Evolutionary conservation across 306 rosid species (phyloP), one percentile per base, ranked within the genome.

Genomic region (Boehmeria nivea): DNA sequence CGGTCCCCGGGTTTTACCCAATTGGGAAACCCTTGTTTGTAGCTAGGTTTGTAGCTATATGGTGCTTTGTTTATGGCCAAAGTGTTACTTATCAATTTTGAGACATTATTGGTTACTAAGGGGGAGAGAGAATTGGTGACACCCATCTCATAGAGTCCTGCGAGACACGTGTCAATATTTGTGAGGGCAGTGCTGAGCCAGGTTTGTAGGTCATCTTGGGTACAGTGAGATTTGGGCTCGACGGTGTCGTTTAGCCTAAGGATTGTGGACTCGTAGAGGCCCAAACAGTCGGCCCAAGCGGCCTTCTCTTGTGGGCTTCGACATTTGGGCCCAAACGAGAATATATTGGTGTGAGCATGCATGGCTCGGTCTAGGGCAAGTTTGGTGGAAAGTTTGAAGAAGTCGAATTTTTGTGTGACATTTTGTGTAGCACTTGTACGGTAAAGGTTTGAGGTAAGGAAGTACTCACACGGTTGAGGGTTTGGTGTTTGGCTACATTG

Each of bases 401-500:
- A 88, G 61, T 88, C 83, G 3, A 94, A 69, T 21, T 82, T 88
- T 4, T 12, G 59, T 44, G 74, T 69, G 12, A 88, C 82, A 58
- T 33, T 33, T 33, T 33, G 5, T 33, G 85, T 72, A 20, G 34
- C n/a, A n/a, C n/a, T n/a, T n/a, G n/a, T 34, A 12, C 14, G 24
- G 10, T 48, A 21, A n/a, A 18, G 65, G 40, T 80, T 52, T 3
- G 51, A 28, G 79, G 53, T 73, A 27, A 88, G 66, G 57, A 76
- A 75, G 44, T 78, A 61, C 55, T 88, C 86, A 23, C 96, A 88
- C 59, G 91, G 81, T 2, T 72, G 23, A 40, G 96, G 94, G 60
- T 80, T 42, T 2, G 96, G 96, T n/a, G 96, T 88, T 76, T 88
- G 79, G 81, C 69, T 72, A 12, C 96, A 88, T 94, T 94, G 84